Evolutionary conservation across 805 yeast genomes (phyloP).

Genomic region (Tetrapisispora phaffii): DNA sequence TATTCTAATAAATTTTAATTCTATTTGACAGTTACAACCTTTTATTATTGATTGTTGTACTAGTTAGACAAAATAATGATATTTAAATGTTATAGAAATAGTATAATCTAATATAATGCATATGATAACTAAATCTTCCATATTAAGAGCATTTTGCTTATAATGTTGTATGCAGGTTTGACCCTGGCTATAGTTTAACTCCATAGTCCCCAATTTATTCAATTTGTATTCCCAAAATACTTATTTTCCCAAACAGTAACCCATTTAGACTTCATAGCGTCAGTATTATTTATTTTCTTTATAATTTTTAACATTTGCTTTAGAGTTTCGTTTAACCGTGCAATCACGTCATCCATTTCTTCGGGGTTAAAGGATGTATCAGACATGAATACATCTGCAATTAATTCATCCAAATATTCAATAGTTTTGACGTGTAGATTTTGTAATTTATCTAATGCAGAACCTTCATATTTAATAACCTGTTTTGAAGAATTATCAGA

Average conservation of each 20-base stretch:
- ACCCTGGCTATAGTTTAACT: too few relatives aligned
- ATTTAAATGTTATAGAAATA: too few relatives aligned
- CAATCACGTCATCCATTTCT: slow-evolving; percentile 22
- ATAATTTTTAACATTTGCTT: slow-evolving; percentile 32
- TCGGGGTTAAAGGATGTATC: slow-evolving; percentile 25
- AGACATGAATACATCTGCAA: slow-evolving; percentile 43
- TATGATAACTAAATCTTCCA: not conserved
- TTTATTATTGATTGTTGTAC: too few relatives aligned
- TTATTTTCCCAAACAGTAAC: slow-evolving; percentile 28
- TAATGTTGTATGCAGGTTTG: too few relatives aligned
- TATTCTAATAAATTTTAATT: not conserved
- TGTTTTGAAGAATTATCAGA: slow-evolving; percentile 31
- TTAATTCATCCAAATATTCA: slow-evolving; percentile 45
- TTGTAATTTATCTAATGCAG: slow-evolving; percentile 40
- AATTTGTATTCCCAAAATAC: slow-evolving; percentile 12
- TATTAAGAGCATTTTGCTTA: too few relatives aligned
- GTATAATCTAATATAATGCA: slow-evolving; percentile 1
- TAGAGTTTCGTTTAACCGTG: slow-evolving; percentile 17
- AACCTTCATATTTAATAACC: slow-evolving; percentile 25
- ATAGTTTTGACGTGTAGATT: slow-evolving; percentile 35
- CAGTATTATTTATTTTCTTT: slow-evolving; percentile 37
- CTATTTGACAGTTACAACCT: not conserved
- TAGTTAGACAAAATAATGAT: not conserved
- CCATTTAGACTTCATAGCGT: slow-evolving; percentile 39
- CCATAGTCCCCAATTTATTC: not conserved